Conservation (phyloP, 2,329 filamentous ascomycete species). For the Clonostachys chloroleuca region DNA sequence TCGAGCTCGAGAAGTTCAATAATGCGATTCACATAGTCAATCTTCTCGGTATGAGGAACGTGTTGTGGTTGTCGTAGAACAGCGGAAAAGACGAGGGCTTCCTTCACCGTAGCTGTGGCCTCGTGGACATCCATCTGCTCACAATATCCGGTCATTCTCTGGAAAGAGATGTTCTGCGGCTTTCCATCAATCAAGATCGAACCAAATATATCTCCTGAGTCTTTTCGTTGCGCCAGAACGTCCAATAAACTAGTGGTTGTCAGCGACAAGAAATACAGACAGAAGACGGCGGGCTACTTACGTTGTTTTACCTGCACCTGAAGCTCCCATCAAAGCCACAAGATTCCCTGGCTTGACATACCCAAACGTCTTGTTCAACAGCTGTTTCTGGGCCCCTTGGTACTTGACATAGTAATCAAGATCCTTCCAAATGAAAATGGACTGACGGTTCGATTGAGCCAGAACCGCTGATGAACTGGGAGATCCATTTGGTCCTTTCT, state of each 20-base stretch:
- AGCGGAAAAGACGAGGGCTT: constrained; percentile 65
- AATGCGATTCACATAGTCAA: constrained; percentile 62
- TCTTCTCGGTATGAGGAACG: constrained; percentile 53
- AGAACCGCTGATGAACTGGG: background rate
- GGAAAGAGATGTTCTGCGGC: constrained; percentile 54
- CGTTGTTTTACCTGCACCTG: constrained; percentile 79
- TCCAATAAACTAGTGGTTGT: constrained; percentile 43
- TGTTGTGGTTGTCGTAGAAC: constrained; percentile 55
- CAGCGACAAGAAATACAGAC: background rate
- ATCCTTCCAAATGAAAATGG: constrained; percentile 66
- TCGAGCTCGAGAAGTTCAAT: constrained; percentile 61
- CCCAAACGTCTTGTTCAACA: constrained; percentile 64
- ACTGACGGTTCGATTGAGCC: constrained; percentile 42
- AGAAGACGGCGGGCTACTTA: background rate
- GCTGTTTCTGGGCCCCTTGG: constrained; percentile 45
- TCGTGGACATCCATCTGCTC: constrained; percentile 68
- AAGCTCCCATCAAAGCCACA: constrained; percentile 76
- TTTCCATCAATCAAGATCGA: constrained; percentile 51
- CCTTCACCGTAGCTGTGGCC: constrained; percentile 59
- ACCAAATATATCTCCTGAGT: constrained; percentile 48
- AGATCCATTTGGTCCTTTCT: constrained; percentile 5
- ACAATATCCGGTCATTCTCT: constrained; percentile 63
- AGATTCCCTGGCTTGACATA: constrained; percentile 78
- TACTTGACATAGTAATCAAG: constrained; percentile 69
- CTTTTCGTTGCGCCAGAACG: constrained; percentile 62